phyloP scores from a whole-genome alignment of 2,329 filamentous ascomycete genomes.

The Aspergillus nomiae region DNA sequence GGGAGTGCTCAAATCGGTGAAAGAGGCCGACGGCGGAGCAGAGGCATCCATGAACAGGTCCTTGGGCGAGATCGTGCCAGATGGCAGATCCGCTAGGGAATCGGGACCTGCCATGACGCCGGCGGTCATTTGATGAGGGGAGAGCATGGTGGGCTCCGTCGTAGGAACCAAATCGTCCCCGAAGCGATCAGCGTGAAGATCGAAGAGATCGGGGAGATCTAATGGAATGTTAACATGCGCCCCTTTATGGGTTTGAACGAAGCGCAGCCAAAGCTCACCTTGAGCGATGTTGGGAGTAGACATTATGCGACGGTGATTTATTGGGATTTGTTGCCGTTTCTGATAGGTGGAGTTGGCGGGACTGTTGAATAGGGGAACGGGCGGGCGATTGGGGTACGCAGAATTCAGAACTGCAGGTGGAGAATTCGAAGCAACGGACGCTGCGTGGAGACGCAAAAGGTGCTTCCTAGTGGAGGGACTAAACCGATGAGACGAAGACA shows the following conservation, averaged over 20 bases:
- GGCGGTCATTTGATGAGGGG: constrained; percentile 25
- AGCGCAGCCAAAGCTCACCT: constrained; percentile 40
- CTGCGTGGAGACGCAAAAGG: constrained; percentile 36
- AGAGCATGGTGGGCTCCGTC: constrained; percentile 29
- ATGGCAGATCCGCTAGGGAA: constrained; percentile 35
- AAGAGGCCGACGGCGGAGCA: constrained; percentile 76
- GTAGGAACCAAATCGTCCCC: constrained; percentile 27
- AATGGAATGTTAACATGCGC: constrained; percentile 17
- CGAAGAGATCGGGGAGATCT: constrained; percentile 34
- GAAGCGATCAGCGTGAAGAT: constrained; percentile 29
- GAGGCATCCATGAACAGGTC: constrained; percentile 76
- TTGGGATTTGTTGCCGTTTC: constrained; percentile 30
- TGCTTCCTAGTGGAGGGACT: constrained; percentile 36
- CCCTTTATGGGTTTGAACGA: no score
- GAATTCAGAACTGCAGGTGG: constrained; percentile 28
- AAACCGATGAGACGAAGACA: constrained; percentile 41
- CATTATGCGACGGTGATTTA: constrained; percentile 40
- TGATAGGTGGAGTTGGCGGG: constrained; percentile 28
- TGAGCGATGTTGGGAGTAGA: constrained; percentile 40
- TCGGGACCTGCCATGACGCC: constrained; percentile 51
- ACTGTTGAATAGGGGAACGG: constrained; percentile 43
- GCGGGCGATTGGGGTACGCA: constrained; percentile 38
- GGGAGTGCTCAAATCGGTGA: constrained; percentile 84
- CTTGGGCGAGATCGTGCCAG: constrained; percentile 77
- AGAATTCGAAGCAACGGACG: constrained; percentile 43